Percentiles rank a stretch among this genome's conserved stretches.
These are phyloP conservation scores for Adiantum capillusveneris DNA, from an alignment of 75 land plant genomes.

Conservation along the genomic window DNA sequence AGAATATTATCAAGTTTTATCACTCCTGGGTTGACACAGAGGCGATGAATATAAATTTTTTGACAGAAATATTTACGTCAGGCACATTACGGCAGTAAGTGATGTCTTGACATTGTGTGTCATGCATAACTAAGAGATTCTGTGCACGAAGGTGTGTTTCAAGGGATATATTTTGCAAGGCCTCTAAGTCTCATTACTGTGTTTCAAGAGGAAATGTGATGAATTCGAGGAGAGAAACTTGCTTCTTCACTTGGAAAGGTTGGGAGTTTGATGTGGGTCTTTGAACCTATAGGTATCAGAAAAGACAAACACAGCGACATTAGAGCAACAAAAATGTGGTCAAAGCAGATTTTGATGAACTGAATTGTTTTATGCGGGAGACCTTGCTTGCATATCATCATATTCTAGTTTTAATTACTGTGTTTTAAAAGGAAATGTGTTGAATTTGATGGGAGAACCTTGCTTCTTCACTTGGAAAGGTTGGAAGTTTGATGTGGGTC, in stretches of 20 bases:
- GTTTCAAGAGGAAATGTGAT: no score
- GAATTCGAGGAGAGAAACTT: no score
- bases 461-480: background rate
- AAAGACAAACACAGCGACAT: slow-evolving; percentile 68
- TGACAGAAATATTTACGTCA: slow-evolving; percentile 86
- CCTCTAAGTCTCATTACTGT: no score
- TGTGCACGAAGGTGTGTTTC: no score
- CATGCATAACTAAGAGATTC: no score
- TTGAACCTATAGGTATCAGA: slow-evolving; percentile 48
- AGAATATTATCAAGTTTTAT: slow-evolving; percentile 74
- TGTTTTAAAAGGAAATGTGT: no score
- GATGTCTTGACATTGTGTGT: no score
- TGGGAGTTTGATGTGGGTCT: background rate
- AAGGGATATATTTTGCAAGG: no score
- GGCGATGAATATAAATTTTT: slow-evolving; percentile 56
- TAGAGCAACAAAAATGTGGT: slow-evolving; percentile 82
- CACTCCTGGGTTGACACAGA: slow-evolving; percentile 73
- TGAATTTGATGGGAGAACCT: no score
- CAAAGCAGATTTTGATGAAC: slow-evolving; percentile 73
- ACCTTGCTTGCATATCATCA: no score
- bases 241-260: background rate
- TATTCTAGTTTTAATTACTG: no score
- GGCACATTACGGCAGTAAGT: slow-evolving; percentile 85
- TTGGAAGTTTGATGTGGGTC: background rate
- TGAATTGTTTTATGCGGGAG: no score